Percentiles rank a stretch among this genome's conserved stretches.
These are phyloP conservation scores for Candida pseudoviswanathii DNA, from an alignment of 1,139 yeast genomes.

Conservation along the genomic window DNA sequence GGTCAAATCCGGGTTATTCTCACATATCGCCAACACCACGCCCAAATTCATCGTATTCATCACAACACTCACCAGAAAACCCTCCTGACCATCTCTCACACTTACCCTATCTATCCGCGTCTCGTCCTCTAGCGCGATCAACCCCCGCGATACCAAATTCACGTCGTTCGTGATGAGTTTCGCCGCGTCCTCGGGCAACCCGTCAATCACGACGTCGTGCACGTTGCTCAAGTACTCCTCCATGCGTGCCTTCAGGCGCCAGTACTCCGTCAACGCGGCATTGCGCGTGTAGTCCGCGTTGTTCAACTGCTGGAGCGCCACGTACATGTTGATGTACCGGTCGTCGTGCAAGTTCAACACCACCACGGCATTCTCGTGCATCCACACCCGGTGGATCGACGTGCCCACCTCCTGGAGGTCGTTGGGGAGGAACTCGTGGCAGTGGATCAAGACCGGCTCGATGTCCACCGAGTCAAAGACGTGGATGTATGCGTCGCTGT, in stretches of 20 bases:
- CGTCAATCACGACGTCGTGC: conserved; percentile 15
- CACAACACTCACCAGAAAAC: conserved; percentile 21
- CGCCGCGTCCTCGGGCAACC: conserved; percentile 20
- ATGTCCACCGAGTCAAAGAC: conserved; percentile 53
- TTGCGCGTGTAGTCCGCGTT: conserved; percentile 21
- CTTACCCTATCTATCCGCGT: neutral
- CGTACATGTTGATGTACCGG: conserved; percentile 25
- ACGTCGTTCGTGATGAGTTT: conserved; percentile 17
- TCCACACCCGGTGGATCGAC: conserved; percentile 48
- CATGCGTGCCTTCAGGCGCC: conserved; percentile 3
- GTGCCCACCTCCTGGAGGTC: conserved; percentile 45
- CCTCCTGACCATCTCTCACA: conserved; percentile 22
- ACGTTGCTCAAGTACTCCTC: conserved; percentile 7
- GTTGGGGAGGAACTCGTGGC: conserved; percentile 41
- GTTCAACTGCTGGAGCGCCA: conserved; percentile 35
- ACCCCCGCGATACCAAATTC: conserved; percentile 8
- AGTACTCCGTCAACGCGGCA: conserved; percentile 14
- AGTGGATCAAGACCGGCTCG: conserved; percentile 56
- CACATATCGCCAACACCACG: conserved; percentile 60
- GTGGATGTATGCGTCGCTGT: conserved; percentile 44
- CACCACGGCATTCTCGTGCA: conserved; percentile 33
- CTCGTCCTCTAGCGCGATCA: conserved; percentile 11
- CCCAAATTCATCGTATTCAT: conserved; percentile 12
- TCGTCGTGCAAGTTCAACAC: conserved; percentile 31
- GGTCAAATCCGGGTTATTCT: neutral